These are phyloP conservation scores for Cryphonectria nitschkei DNA, from an alignment of 2,329 filamentous ascomycete species.

Conservation along the genomic window DNA sequence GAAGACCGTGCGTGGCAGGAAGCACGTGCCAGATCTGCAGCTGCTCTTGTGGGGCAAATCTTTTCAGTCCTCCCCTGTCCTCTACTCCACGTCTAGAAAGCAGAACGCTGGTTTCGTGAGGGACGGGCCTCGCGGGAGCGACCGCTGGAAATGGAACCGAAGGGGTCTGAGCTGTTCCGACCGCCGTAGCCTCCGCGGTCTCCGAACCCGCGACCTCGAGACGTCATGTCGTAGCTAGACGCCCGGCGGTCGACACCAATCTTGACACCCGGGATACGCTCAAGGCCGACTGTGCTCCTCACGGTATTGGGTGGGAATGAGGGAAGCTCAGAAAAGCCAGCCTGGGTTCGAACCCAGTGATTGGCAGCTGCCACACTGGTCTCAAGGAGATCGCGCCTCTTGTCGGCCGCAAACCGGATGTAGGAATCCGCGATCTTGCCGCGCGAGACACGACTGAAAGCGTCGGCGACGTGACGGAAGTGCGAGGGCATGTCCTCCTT, in stretches of 20 bases:
- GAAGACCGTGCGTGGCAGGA: not conserved
- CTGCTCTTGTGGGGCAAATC: not conserved
- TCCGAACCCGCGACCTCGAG: not conserved
- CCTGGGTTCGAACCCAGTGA: conserved; percentile 53
- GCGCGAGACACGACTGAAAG: conserved; percentile 47
- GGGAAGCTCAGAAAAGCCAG: conserved; percentile 57
- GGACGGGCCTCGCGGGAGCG: conserved; percentile 8
- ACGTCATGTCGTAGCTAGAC: not conserved
- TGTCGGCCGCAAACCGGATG: conserved; percentile 56
- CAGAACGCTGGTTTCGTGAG: not conserved
- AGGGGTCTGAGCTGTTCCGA: conserved; percentile 17
- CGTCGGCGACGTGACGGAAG: conserved; percentile 48
- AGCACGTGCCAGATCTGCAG: not conserved
- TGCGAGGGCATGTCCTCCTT: conserved; percentile 46
- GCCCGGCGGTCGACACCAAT: conserved; percentile 30
- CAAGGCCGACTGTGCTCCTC: conserved; percentile 39
- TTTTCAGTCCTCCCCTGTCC: not conserved
- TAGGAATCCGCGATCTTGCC: conserved; percentile 55
- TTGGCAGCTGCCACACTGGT: conserved; percentile 55
- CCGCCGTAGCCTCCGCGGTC: conserved; percentile 11
- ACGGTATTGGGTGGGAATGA: conserved; percentile 35
- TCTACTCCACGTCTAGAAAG: conserved; percentile 7
- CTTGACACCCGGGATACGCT: conserved; percentile 40
- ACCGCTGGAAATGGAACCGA: conserved; percentile 16
- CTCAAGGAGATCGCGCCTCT: conserved; percentile 42